Conservation (phyloP, 352 stramenopile species). For the Pythium utonaiense region DNA sequence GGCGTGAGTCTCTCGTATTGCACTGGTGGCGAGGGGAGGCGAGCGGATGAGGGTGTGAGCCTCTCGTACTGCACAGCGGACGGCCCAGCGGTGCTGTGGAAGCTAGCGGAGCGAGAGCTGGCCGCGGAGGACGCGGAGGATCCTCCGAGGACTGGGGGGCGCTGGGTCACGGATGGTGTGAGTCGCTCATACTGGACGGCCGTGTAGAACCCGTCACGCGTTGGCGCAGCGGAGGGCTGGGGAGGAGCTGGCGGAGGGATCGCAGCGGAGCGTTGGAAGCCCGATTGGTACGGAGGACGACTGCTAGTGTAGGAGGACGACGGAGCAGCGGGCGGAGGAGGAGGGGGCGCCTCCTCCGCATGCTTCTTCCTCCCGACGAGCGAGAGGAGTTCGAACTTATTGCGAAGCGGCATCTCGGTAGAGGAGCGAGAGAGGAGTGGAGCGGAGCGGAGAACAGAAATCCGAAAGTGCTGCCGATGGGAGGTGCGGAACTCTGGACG, state of each 20-base stretch:
- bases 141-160: slow-evolving; percentile 3
- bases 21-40: not conserved
- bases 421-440: slow-evolving; percentile 2
- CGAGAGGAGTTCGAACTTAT: slow-evolving; percentile 57
- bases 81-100: slow-evolving; percentile 7
- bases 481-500: too few species aligned
- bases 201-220: slow-evolving; percentile 24
- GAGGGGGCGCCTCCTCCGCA: slow-evolving; percentile 26
- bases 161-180: slow-evolving; percentile 31
- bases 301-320: slow-evolving; percentile 13
- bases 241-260: slow-evolving; percentile 1
- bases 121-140: not conserved
- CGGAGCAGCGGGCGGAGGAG: not conserved
- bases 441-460: slow-evolving; percentile 7
- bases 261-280: slow-evolving; percentile 9
- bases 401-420: slow-evolving; percentile 20
- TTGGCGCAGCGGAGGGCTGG: not conserved
- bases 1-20: slow-evolving; percentile 15
- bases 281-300: slow-evolving; percentile 8
- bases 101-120: slow-evolving; percentile 7
- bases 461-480: not conserved
- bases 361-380: slow-evolving; percentile 62
- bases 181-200: slow-evolving; percentile 53
- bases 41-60: not conserved
- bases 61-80: slow-evolving; percentile 9